These are phyloP conservation scores for Adiantum capillusveneris DNA, from an alignment of 75 land plant genomes.

Conservation along the genomic window DNA sequence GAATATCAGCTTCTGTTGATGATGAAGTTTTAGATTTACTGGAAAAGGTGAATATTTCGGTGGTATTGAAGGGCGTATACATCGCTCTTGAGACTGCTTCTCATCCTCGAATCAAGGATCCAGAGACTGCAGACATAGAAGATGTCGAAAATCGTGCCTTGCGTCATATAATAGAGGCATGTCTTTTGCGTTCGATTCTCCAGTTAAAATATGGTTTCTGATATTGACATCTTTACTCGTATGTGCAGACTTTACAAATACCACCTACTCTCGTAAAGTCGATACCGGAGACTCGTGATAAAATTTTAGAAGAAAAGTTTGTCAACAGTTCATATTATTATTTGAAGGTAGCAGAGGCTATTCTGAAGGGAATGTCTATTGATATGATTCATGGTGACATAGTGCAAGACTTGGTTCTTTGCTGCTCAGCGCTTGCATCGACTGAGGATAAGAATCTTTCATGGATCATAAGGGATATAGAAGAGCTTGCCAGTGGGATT, in stretches of 20 bases:
- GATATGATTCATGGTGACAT: conserved; percentile 1
- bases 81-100: neutral
- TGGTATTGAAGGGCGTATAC: conserved; percentile 13
- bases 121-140: neutral
- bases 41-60: conserved; percentile 5
- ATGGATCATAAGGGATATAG: conserved; percentile 37
- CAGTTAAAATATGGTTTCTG: conserved; percentile 1
- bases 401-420: conserved; percentile 15
- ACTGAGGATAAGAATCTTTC: conserved; percentile 19
- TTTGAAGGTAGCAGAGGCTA: conserved; percentile 11
- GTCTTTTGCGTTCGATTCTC: conserved; percentile 7
- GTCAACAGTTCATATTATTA: conserved; percentile 8
- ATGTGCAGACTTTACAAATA: conserved; percentile 1
- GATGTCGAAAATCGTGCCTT: neutral
- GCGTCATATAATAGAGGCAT: neutral
- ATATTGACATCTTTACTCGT: neutral
- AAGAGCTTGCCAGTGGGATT: conserved; percentile 19
- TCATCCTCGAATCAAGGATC: too few species aligned
- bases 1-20: conserved; percentile 10
- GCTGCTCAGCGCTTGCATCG: conserved; percentile 43
- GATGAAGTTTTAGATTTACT: conserved; percentile 9
- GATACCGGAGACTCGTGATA: neutral
- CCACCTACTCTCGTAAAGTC: neutral
- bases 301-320: neutral
- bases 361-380: conserved; percentile 7